A percentile compares a stretch with the other conserved stretches of the same genome.
phyloP scores from a whole-genome alignment of 352 stramenopile genomes.

The Aphanomyces cochlioides region DNA sequence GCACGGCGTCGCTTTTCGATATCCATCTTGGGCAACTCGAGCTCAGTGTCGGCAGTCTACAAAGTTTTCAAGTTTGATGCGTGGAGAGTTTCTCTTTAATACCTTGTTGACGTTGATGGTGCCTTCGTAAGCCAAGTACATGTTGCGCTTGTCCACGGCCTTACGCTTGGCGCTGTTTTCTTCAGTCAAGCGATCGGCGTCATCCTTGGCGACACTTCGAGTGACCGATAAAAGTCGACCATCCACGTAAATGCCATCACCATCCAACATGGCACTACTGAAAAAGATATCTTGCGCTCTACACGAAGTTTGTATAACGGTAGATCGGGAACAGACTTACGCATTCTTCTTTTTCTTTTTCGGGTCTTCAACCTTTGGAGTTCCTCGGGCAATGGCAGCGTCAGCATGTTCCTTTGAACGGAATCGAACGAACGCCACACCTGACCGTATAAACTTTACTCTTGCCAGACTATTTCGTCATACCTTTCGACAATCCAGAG shows the following conservation, averaged over 20 bases:
- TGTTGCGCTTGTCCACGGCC: slow-evolving; percentile 91
- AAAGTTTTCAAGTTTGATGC: too few species aligned
- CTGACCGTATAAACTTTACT: background rate
- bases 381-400: slow-evolving; percentile 50
- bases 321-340: background rate
- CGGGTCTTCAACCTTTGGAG: slow-evolving; percentile 28
- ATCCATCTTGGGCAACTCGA: slow-evolving; percentile 86
- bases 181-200: slow-evolving; percentile 59
- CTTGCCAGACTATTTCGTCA: background rate
- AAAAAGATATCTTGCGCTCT: slow-evolving; percentile 22
- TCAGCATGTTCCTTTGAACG: slow-evolving; percentile 52
- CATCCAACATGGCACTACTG: slow-evolving; percentile 49
- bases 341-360: slow-evolving; percentile 34
- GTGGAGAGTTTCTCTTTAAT: background rate
- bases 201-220: slow-evolving; percentile 64
- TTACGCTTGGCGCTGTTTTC: slow-evolving; percentile 50
- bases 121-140: slow-evolving; percentile 95
- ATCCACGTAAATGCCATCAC: slow-evolving; percentile 68
- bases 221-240: slow-evolving; percentile 70
- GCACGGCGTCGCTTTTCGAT: slow-evolving; percentile 91
- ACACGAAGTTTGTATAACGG: background rate
- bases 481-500: slow-evolving; percentile 68
- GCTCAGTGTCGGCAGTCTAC: slow-evolving; percentile 68
- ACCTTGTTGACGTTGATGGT: slow-evolving; percentile 90
- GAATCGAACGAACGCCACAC: slow-evolving; percentile 81